Percentiles rank a stretch among this genome's conserved stretches.
Evolutionary conservation across 208 protist genomes (phyloP).

Genomic region (Tritrichomonas foetus): DNA sequence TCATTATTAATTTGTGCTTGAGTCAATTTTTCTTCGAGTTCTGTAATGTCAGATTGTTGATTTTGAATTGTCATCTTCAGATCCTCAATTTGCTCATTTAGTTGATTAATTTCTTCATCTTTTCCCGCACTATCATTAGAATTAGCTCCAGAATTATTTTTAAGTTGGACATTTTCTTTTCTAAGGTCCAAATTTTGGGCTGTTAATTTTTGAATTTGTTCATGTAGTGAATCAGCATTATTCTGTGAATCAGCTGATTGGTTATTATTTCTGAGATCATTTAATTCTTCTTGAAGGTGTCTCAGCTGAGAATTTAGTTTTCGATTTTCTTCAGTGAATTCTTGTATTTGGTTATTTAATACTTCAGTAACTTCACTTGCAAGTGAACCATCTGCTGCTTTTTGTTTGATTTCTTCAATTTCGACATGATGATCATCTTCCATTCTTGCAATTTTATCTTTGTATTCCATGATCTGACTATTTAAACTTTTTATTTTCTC

Average conservation of each 20-base stretch:
- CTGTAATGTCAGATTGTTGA: neutral
- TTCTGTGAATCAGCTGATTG: too few species aligned
- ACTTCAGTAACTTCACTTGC: too few species aligned
- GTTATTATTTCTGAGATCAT: too few species aligned
- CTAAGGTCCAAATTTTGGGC: too few species aligned
- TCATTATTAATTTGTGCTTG: too few species aligned
- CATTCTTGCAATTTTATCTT: neutral
- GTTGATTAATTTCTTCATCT: neutral
- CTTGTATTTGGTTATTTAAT: too few species aligned
- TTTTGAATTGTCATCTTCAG: neutral
- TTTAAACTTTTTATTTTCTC: neutral
- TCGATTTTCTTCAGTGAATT: too few species aligned
- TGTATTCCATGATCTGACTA: neutral
- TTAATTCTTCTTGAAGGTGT: too few species aligned
- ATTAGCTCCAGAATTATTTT: neutral
- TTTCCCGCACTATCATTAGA: neutral
- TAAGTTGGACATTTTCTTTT: neutral
- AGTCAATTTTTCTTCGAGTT: neutral
- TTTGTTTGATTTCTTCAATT: neutral
- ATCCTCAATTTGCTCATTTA: neutral
- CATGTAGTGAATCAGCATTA: too few species aligned
- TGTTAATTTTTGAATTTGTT: too few species aligned
- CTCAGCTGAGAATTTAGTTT: too few species aligned
- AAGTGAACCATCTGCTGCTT: neutral
- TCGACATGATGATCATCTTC: neutral